A percentile compares a stretch with the other conserved stretches of the same genome.
Conservation (phyloP, 495 filamentous ascomycete species). For the Penicillium paxilli region DNA sequence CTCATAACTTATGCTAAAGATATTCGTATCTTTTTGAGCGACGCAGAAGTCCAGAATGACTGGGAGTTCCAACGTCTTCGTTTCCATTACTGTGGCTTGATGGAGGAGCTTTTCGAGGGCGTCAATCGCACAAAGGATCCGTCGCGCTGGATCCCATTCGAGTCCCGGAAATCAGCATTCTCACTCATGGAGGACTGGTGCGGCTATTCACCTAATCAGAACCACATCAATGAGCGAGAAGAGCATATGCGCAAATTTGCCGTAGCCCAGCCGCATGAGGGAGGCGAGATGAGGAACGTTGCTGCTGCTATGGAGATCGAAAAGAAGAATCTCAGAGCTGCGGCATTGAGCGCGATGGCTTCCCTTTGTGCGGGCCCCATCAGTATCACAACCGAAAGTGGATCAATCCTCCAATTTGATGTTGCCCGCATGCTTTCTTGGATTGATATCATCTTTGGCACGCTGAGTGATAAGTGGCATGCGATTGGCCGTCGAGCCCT, state of each 20-base stretch:
- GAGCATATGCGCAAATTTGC: constrained; percentile 83
- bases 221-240: constrained; percentile 77
- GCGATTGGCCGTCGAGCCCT: constrained; percentile 87
- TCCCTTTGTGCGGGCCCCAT: constrained; percentile 90
- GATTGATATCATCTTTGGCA: constrained; percentile 92
- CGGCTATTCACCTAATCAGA: constrained; percentile 90
- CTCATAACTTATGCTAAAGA: constrained; percentile 89
- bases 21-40: constrained; percentile 88
- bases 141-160: constrained; percentile 92
- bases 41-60: constrained; percentile 90
- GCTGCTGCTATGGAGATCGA: constrained; percentile 95
- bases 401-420: constrained; percentile 83
- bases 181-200: constrained; percentile 99
- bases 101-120: constrained; percentile 90
- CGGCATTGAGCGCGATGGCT: constrained; percentile 94
- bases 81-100: constrained; percentile 88
- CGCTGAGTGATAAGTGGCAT: constrained; percentile 84
- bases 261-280: constrained; percentile 63
- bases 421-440: constrained; percentile 88
- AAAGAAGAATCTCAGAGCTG: constrained; percentile 85
- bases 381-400: constrained; percentile 81
- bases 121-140: constrained; percentile 86
- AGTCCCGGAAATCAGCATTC: constrained; percentile 89
- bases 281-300: constrained; percentile 69
- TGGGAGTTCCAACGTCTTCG: constrained; percentile 94